Percentiles rank a stretch among this genome's conserved stretches.
Conservation (phyloP, 345 rosid species). For the Eucalyptus albens region DNA sequence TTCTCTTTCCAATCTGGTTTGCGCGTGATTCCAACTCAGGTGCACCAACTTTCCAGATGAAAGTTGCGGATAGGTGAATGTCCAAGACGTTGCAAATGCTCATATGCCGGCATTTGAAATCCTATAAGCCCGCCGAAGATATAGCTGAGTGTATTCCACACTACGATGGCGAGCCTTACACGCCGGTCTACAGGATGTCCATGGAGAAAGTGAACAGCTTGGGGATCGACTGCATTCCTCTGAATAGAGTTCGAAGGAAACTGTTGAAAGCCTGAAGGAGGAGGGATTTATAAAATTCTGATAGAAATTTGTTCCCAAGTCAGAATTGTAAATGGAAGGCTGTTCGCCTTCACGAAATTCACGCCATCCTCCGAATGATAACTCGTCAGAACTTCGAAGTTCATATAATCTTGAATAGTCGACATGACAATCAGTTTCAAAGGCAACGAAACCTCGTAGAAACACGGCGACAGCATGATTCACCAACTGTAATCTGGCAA, state of each 20-base stretch:
- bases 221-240: slow-evolving; percentile 65
- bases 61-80: slow-evolving; percentile 71
- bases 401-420: background rate
- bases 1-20: background rate
- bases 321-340: background rate
- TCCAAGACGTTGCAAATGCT: slow-evolving; percentile 76
- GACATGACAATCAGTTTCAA: background rate
- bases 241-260: slow-evolving; percentile 67
- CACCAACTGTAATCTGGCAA: background rate
- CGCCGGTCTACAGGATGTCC: slow-evolving; percentile 66
- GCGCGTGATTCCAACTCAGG: slow-evolving; percentile 16
- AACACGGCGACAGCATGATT: background rate
- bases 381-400: background rate
- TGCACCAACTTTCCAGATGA: slow-evolving; percentile 53
- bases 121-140: slow-evolving; percentile 41
- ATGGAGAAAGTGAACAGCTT: slow-evolving; percentile 52
- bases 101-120: background rate
- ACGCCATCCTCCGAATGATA: too few relatives aligned
- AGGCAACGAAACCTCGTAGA: background rate
- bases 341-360: background rate
- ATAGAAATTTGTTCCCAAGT: background rate
- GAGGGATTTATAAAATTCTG: slow-evolving; percentile 50
- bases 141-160: slow-evolving; percentile 68
- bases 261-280: slow-evolving; percentile 88
- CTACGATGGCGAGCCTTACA: slow-evolving; percentile 56